Base-by-base conservation (phyloP, 2,329 filamentous ascomycete species). In the Coniella lustricola region DNA sequence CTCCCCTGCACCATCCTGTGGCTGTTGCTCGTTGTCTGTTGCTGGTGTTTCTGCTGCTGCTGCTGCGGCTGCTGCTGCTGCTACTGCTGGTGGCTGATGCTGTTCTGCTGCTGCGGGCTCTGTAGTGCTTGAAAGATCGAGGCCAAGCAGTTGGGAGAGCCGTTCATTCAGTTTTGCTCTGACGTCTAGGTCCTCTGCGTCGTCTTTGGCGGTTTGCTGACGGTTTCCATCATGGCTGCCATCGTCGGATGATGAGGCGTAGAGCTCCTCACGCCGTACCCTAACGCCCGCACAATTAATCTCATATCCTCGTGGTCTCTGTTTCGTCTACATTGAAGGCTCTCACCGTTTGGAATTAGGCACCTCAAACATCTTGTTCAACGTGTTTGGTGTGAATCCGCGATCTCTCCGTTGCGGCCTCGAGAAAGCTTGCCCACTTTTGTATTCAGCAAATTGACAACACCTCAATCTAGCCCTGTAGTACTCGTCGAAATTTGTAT, bases 181-280 rank as follows among this genome's bases (percentile, higher is more conserved):
- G 51, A 74, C 58, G 35, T 67, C 67, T 4, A 61, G 63, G 36
- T 70, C 61, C 40, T 61, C 62, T 46, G 56, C 59, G 2, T 64
- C 61, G 32, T 68, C 62, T 17, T n/a, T 56, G 59, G n/a, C 36
- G 52, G 32, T 20, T 25, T 18, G n/a, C 36, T 31, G 20, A n/a
- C 38, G 14, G n/a, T 41, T 13, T 4, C 42, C 49, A 46, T 53
- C 58, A 40, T 58, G n/a, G n/a, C n/a, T 59, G 16, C 58, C 57
- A 22, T 52, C 54, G 7, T 66, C 63, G 3, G 64, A 64, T 7
- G 55, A 62, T 10, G 68, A 68, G 40, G 61, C 64, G 49, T 69
- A 67, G 17, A 82, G 63, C 34, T 82, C 76, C 54, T 75, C 69
- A 47, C 79, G 71, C 25, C 78, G 72, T 46, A 82, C 73, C 53